Evolutionary conservation across 2,329 filamentous ascomycete genomes (phyloP).

Genomic region (Microdochium trichocladiopsis): DNA sequence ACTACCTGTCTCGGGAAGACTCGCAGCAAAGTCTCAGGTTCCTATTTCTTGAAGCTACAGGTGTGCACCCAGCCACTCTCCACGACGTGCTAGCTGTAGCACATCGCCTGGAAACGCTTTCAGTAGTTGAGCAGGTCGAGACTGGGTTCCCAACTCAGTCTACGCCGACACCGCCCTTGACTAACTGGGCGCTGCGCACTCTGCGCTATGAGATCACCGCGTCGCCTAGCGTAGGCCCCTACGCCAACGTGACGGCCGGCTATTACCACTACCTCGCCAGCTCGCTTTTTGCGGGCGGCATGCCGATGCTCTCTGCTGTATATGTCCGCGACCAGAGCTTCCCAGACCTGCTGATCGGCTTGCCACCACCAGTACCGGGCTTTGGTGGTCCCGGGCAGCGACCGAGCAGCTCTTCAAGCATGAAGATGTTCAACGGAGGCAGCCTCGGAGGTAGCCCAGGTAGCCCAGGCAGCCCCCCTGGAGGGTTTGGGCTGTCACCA

Average conservation of each 20-base stretch:
- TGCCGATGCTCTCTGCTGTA: conserved; percentile 68
- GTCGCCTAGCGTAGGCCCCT: conserved; percentile 47
- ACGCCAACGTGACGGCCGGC: conserved; percentile 43
- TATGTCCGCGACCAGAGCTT: conserved; percentile 85
- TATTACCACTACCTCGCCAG: conserved; percentile 84
- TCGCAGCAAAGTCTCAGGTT: conserved; percentile 56
- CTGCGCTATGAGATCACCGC: conserved; percentile 80
- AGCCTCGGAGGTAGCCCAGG: conserved; percentile 17
- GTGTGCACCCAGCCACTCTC: conserved; percentile 56
- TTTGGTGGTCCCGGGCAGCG: conserved; percentile 29
- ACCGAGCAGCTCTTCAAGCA: conserved; percentile 25
- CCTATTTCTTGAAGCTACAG: conserved; percentile 66
- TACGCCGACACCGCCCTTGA: conserved; percentile 51
- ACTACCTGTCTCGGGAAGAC: conserved; percentile 57
- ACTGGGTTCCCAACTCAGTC: conserved; percentile 41
- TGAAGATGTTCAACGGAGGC: conserved; percentile 14
- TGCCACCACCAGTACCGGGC: conserved; percentile 54
- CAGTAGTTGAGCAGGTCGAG: conserved; percentile 42
- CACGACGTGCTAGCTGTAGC: conserved; percentile 53
- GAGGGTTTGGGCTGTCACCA: conserved; percentile 13
- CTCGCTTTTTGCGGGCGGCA: conserved; percentile 69
- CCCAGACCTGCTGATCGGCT: conserved; percentile 65
- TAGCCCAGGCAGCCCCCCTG: conserved; percentile 6
- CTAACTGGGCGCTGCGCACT: conserved; percentile 61
- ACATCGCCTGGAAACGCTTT: conserved; percentile 48